Conservation (phyloP, 352 stramenopile species). For the Plasmopara halstedii region DNA sequence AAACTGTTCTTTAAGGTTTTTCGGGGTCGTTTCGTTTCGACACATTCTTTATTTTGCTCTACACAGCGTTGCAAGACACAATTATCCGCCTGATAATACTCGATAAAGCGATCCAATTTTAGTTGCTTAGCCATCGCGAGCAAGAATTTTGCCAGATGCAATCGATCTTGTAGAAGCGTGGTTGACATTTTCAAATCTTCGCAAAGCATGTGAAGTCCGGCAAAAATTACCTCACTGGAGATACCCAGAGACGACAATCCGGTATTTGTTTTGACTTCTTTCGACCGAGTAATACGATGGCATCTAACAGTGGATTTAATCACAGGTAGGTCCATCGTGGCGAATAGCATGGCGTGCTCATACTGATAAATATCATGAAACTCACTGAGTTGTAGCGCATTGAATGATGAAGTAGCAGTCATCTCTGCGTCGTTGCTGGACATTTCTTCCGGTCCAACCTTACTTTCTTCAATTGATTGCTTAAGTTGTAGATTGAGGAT, state of each 20-base stretch:
- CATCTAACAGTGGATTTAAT: background rate
- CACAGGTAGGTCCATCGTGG: conserved; percentile 22
- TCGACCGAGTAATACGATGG: background rate
- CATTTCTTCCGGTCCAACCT: background rate
- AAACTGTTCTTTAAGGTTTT: conserved; percentile 5
- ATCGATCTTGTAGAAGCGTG: conserved; percentile 16
- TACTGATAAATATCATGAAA: conserved; percentile 42
- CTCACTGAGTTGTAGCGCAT: conserved; percentile 29
- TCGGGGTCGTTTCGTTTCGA: background rate
- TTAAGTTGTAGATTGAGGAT: conserved; percentile 8
- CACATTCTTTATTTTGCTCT: background rate
- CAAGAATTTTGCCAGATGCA: conserved; percentile 34
- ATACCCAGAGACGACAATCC: conserved; percentile 4
- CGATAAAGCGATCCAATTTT: conserved; percentile 23
- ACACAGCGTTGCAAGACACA: conserved; percentile 8
- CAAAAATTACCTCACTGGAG: conserved; percentile 28
- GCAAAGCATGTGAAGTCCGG: conserved; percentile 52
- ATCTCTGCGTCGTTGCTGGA: background rate
- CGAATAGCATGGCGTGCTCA: conserved; percentile 34
- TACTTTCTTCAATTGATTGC: background rate
- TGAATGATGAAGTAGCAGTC: conserved; percentile 21
- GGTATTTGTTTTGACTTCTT: background rate
- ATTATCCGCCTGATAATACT: conserved; percentile 51
- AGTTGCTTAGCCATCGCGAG: conserved; percentile 26
- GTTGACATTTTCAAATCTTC: conserved; percentile 64